Evolutionary conservation across 2,329 filamentous ascomycete species (phyloP).

Genomic region (Paraconiothyrium brasiliense): DNA sequence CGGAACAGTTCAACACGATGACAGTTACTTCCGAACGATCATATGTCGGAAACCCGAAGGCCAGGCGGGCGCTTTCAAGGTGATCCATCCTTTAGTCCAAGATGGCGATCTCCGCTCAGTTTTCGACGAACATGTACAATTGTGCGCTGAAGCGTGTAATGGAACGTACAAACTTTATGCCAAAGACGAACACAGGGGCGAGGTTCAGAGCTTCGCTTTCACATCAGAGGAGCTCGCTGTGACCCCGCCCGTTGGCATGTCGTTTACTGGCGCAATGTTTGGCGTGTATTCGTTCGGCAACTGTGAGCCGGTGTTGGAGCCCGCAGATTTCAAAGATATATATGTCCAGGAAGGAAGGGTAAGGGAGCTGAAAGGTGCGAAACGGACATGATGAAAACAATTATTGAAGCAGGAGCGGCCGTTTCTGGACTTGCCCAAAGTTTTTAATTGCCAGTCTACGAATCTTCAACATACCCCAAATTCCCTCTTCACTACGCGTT

Average conservation of each 20-base stretch:
- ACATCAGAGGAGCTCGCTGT: constrained; percentile 47
- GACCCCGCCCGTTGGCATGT: constrained; percentile 50
- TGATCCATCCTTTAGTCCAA: not conserved
- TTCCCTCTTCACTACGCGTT: too few species aligned
- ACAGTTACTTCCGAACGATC: constrained; percentile 11
- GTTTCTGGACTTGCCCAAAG: not conserved
- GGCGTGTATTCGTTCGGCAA: constrained; percentile 58
- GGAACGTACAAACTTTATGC: constrained; percentile 19
- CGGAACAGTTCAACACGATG: not conserved
- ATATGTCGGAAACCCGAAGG: constrained; percentile 22
- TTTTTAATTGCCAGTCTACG: too few species aligned
- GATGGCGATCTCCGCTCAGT: constrained; percentile 5
- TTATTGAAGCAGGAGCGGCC: not conserved
- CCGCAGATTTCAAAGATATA: constrained; percentile 51
- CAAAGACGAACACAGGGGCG: constrained; percentile 29
- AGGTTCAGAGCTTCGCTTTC: constrained; percentile 23
- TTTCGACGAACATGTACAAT: too few species aligned
- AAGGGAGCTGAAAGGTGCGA: not conserved
- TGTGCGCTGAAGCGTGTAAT: constrained; percentile 12
- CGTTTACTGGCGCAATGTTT: constrained; percentile 59
- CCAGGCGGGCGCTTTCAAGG: not conserved
- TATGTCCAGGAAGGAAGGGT: not conserved
- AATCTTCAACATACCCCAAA: too few species aligned
- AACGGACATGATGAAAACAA: not conserved
- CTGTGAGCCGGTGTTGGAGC: constrained; percentile 50